Evolutionary conservation across 345 rosid species (phyloP).

Genomic region (Litchi chinensis): DNA sequence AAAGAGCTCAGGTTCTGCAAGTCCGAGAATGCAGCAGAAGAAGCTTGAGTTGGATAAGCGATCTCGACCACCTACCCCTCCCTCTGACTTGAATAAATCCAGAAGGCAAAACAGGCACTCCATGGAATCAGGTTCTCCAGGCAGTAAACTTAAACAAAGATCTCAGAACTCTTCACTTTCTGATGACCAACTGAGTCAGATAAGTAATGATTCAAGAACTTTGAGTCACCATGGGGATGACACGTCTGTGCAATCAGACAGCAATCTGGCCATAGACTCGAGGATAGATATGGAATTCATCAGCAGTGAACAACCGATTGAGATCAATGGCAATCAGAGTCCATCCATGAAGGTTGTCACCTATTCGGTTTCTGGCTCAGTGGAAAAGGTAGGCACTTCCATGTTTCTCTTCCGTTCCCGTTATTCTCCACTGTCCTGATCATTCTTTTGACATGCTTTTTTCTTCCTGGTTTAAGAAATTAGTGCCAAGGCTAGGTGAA

Average conservation of each 20-base stretch:
- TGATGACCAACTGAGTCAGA: conserved; percentile 80
- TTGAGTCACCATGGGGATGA: conserved; percentile 63
- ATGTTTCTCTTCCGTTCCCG: conserved; percentile 7
- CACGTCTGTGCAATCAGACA: conserved; percentile 56
- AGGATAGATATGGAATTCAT: conserved; percentile 40
- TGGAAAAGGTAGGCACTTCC: conserved; percentile 53
- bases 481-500: conserved; percentile 49
- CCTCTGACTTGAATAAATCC: conserved; percentile 63
- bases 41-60: conserved; percentile 69
- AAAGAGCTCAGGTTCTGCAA: conserved; percentile 66
- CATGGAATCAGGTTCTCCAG: conserved; percentile 57
- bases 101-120: conserved; percentile 52
- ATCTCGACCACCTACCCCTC: conserved; percentile 86
- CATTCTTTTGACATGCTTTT: conserved; percentile 18
- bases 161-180: conserved; percentile 43
- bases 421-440: conserved; percentile 9
- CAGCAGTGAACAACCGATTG: conserved; percentile 35
- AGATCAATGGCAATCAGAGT: conserved; percentile 42
- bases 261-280: conserved; percentile 36
- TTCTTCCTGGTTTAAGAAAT: conserved; percentile 43
- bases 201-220: conserved; percentile 68
- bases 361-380: conserved; percentile 41
- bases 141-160: conserved; percentile 55
- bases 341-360: conserved; percentile 40
- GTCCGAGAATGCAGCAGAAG: conserved; percentile 84